Evolutionary conservation across 805 yeast genomes (phyloP).

Genomic region (Wickerhamomyces subpelliculosus): DNA sequence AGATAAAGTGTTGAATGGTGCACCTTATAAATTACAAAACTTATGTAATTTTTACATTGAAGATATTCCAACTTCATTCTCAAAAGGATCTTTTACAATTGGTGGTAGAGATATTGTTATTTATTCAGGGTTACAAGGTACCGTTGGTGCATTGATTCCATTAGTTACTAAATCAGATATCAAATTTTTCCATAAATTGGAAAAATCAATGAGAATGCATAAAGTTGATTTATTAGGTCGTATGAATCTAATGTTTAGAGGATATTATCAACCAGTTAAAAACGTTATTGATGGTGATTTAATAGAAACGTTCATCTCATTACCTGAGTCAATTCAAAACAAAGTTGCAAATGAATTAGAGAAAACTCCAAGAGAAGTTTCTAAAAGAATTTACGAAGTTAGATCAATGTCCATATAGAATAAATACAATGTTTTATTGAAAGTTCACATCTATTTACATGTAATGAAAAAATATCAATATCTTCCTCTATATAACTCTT

Average conservation of each 20-base stretch:
- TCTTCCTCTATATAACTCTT: constrained; percentile 50
- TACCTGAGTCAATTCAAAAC: constrained; percentile 13
- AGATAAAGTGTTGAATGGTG: constrained; percentile 36
- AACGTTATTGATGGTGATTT: constrained; percentile 85
- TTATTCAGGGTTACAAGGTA: constrained; percentile 77
- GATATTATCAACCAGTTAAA: constrained; percentile 77
- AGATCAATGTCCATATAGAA: constrained; percentile 26
- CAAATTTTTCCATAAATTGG: constrained; percentile 48
- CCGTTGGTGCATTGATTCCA: constrained; percentile 70
- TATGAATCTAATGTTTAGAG: constrained; percentile 59
- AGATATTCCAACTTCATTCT: constrained; percentile 65
- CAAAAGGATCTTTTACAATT: constrained; percentile 42
- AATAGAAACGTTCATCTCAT: constrained; percentile 40
- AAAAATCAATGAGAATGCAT: constrained; percentile 33
- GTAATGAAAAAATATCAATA: not conserved
- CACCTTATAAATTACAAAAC: constrained; percentile 43
- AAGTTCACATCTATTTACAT: not conserved
- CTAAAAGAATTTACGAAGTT: constrained; percentile 44
- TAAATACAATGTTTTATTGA: not conserved
- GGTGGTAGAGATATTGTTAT: constrained; percentile 64
- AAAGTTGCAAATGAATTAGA: constrained; percentile 29
- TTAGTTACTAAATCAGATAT: constrained; percentile 55
- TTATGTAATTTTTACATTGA: constrained; percentile 55
- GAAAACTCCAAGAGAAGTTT: constrained; percentile 41
- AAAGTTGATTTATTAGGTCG: constrained; percentile 40